phyloP scores from a whole-genome alignment of 2,329 filamentous ascomycete species.

The Verticillium tricorpus region DNA sequence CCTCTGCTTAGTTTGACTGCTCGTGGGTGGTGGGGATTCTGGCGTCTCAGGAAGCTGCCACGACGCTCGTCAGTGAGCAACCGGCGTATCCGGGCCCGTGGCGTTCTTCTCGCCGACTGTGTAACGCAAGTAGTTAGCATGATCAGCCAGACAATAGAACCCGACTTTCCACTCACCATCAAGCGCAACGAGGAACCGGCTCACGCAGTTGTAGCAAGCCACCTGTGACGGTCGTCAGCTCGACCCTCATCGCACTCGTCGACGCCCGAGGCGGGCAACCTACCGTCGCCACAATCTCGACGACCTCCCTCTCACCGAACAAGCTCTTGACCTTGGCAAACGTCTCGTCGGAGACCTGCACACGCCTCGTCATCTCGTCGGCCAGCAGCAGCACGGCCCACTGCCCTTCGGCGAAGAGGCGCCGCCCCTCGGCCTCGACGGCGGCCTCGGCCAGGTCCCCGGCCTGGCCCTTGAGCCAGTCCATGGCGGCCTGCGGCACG shows the following conservation, averaged over 20 bases:
- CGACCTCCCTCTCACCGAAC: slow-evolving; percentile 68
- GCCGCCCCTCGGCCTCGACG: slow-evolving; percentile 20
- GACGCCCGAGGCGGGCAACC: slow-evolving; percentile 15
- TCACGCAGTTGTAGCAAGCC: slow-evolving; percentile 81
- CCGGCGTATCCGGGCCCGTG: slow-evolving; percentile 37
- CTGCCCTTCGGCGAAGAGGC: slow-evolving; percentile 46
- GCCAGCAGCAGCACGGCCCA: slow-evolving; percentile 68
- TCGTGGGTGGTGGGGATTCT: background rate
- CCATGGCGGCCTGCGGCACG: slow-evolving; percentile 47
- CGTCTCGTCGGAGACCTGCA: slow-evolving; percentile 63
- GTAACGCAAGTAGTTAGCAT: background rate
- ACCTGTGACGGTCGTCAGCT: slow-evolving; percentile 29
- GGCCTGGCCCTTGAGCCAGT: slow-evolving; percentile 31
- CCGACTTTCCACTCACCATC: slow-evolving; percentile 52
- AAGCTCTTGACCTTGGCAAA: slow-evolving; percentile 58
- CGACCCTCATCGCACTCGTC: background rate
- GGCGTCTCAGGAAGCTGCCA: background rate
- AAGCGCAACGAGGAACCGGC: slow-evolving; percentile 75
- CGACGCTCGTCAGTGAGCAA: slow-evolving; percentile 24
- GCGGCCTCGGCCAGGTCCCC: slow-evolving; percentile 13
- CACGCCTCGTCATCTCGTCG: slow-evolving; percentile 77
- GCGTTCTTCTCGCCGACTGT: slow-evolving; percentile 55
- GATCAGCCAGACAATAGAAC: background rate
- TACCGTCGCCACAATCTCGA: slow-evolving; percentile 76
- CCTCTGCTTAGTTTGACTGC: background rate